Evolutionary conservation across 1,284 basidiomycete species (phyloP).

Genomic region (Malassezia pachydermatis): DNA sequence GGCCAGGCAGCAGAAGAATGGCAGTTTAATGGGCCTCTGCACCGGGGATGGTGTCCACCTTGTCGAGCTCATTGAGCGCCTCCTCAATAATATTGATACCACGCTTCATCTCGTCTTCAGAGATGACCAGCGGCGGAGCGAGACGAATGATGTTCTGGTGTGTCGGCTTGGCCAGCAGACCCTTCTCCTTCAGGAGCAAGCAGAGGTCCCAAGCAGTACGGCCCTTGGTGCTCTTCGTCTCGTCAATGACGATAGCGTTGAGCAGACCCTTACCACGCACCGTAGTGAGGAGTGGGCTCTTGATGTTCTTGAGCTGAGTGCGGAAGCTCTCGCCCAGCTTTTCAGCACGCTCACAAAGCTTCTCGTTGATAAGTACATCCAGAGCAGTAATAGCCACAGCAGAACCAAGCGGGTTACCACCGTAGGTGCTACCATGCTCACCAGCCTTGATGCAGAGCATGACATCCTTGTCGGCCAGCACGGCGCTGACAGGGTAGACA

Average conservation of each 20-base stretch:
- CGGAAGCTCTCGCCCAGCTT: slow-evolving; percentile 68
- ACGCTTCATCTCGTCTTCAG: slow-evolving; percentile 67
- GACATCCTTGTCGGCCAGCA: slow-evolving; percentile 74
- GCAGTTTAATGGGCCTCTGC: slow-evolving; percentile 20
- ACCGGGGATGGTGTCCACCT: slow-evolving; percentile 37
- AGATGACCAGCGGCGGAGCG: slow-evolving; percentile 85
- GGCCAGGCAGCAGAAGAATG: background rate
- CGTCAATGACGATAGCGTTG: slow-evolving; percentile 90
- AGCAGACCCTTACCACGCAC: slow-evolving; percentile 79
- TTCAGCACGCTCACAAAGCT: slow-evolving; percentile 67
- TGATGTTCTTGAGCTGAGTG: slow-evolving; percentile 22
- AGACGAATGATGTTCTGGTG: slow-evolving; percentile 94
- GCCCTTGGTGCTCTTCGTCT: slow-evolving; percentile 62
- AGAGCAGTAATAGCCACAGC: slow-evolving; percentile 87
- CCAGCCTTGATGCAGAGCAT: slow-evolving; percentile 95
- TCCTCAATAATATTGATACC: slow-evolving; percentile 68
- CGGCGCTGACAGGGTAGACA: slow-evolving; percentile 91
- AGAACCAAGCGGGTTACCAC: slow-evolving; percentile 83
- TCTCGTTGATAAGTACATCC: slow-evolving; percentile 74
- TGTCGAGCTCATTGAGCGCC: slow-evolving; percentile 69
- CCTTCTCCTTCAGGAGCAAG: slow-evolving; percentile 76
- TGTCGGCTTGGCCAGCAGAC: slow-evolving; percentile 87
- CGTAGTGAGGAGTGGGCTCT: slow-evolving; percentile 57
- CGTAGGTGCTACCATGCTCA: slow-evolving; percentile 80
- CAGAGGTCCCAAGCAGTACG: slow-evolving; percentile 93